Percentiles rank a stretch among this genome's conserved stretches.
Conservation (phyloP, 495 filamentous ascomycete genomes). For the Geoglossum glabrum region DNA sequence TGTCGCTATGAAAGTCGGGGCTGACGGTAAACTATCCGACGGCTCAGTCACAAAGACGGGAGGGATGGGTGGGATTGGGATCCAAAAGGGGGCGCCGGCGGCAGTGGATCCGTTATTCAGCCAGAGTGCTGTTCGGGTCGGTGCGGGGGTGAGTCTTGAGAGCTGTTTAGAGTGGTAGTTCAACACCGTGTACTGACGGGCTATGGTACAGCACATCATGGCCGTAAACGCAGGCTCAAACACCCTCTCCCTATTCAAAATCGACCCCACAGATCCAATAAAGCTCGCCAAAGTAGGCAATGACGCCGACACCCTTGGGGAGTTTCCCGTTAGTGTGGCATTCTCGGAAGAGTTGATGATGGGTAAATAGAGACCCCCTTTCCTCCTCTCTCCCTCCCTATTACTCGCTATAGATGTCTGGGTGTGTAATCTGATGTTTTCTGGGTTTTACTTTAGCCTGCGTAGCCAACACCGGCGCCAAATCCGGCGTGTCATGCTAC, state of each 20-base stretch:
- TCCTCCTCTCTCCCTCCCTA: too few relatives aligned
- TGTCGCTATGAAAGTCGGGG: slow-evolving; percentile 8
- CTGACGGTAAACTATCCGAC: slow-evolving; percentile 11
- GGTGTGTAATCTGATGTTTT: too few relatives aligned
- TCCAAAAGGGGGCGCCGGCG: slow-evolving; percentile 16
- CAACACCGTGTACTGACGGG: neutral
- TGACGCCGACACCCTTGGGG: slow-evolving; percentile 24
- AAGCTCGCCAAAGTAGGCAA: slow-evolving; percentile 23
- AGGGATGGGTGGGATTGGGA: slow-evolving; percentile 6
- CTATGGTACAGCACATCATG: too few relatives aligned
- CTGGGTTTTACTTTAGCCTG: too few relatives aligned
- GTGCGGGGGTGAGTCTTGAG: slow-evolving; percentile 25
- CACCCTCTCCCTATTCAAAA: slow-evolving; percentile 31
- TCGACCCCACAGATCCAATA: slow-evolving; percentile 25
- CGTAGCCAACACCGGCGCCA: slow-evolving; percentile 31
- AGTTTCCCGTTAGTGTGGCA: slow-evolving; percentile 37
- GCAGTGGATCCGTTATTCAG: slow-evolving; percentile 30
- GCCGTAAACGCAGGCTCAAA: slow-evolving; percentile 43
- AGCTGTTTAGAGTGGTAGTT: neutral
- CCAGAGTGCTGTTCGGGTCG: slow-evolving; percentile 29
- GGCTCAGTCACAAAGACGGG: slow-evolving; percentile 10
- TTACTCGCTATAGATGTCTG: neutral
- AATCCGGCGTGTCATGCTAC: slow-evolving; percentile 32
- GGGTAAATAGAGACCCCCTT: slow-evolving; percentile 9
- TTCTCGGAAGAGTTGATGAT: slow-evolving; percentile 25